Evolutionary conservation across 805 yeast genomes (phyloP), one percentile per base, ranked within the genome.

Genomic region (Ogataea pilisensis): DNA sequence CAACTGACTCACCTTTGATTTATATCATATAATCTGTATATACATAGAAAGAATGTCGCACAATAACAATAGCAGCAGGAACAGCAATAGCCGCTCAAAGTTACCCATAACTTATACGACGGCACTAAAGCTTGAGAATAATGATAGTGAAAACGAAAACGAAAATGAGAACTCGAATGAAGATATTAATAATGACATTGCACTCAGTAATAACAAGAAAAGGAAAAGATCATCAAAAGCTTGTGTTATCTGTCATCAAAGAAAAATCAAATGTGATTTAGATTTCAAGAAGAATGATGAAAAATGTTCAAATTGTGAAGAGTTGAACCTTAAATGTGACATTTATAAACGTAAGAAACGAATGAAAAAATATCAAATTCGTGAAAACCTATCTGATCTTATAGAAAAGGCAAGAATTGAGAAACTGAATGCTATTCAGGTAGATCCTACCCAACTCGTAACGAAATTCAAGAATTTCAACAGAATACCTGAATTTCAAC

Each of bases 211-310:
- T n/a, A n/a, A 14, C 11, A 16, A 38, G 32, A 21, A 73, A 72
- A 54, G 78, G 46, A 76, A 84, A 37, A 64, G 89, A 38, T 83
- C 86, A 1, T 63, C 81, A n/a, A 62, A 85, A 33, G 87, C 87
- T 3, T 82, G 88, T 56, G 77, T 73, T 29, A 83, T 82, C 21
- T 83, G 89, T 55, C 80, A 84, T 42, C 71, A 80, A 4, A 65
- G 89, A 25, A 82, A 82, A 51, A 88, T 82, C 16, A 71, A 88
- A 17, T 82, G 90, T 61, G 85, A 79, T 51, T 82, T 81, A 14
- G 83, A 70, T 18, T 62, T 63, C 34, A 74, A 70, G 43, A 65
- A 68, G 51, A 79, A 80, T 1, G 76, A 80, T 50, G 74, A 85
- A 24, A 80, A 80, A 57, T 81, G 87, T 53, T 66, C 49, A 3